Evolutionary conservation across 1,284 basidiomycete genomes (phyloP).

Genomic region (Rugosomyces carneus): DNA sequence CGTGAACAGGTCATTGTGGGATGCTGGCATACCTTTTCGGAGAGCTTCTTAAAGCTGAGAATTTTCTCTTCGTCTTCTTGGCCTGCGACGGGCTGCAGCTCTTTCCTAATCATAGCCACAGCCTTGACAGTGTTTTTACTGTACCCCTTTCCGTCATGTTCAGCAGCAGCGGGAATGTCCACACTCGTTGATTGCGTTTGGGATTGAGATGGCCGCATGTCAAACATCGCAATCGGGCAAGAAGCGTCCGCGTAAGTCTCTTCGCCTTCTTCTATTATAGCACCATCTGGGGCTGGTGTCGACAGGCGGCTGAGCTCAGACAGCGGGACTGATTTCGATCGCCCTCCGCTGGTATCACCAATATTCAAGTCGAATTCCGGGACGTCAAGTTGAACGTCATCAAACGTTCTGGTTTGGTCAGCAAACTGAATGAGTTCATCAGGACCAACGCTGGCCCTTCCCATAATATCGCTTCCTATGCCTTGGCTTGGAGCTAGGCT

Average conservation of each 20-base stretch:
- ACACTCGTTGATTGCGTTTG: constrained; percentile 27
- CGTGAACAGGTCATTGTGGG: constrained; percentile 1
- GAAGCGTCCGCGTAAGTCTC: constrained; percentile 62
- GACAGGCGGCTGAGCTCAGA: constrained; percentile 62
- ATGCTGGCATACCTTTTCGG: constrained; percentile 55
- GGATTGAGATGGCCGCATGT: constrained; percentile 50
- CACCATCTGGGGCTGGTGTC: constrained; percentile 57
- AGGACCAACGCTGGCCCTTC: constrained; percentile 43
- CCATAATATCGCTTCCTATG: constrained; percentile 47
- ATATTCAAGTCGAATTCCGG: constrained; percentile 26
- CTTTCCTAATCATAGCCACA: constrained; percentile 72
- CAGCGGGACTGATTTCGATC: constrained; percentile 39
- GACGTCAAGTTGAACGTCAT: constrained; percentile 66
- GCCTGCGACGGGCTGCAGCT: constrained; percentile 56
- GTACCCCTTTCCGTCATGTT: constrained; percentile 65
- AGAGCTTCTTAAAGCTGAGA: constrained; percentile 69
- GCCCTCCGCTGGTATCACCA: constrained; percentile 28
- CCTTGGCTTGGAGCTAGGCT: constrained; percentile 55
- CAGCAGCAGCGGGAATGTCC: constrained; percentile 28
- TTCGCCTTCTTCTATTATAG: constrained; percentile 46
- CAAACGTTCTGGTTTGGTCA: constrained; percentile 45
- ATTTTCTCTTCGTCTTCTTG: constrained; percentile 47
- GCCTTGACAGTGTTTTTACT: constrained; percentile 92
- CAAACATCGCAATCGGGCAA: constrained; percentile 82
- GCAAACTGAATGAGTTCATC: constrained; percentile 52